These are phyloP conservation scores for Coemansia sp. DNA, from an alignment of 192 early-diverging fungal species.

Conservation along the genomic window DNA sequence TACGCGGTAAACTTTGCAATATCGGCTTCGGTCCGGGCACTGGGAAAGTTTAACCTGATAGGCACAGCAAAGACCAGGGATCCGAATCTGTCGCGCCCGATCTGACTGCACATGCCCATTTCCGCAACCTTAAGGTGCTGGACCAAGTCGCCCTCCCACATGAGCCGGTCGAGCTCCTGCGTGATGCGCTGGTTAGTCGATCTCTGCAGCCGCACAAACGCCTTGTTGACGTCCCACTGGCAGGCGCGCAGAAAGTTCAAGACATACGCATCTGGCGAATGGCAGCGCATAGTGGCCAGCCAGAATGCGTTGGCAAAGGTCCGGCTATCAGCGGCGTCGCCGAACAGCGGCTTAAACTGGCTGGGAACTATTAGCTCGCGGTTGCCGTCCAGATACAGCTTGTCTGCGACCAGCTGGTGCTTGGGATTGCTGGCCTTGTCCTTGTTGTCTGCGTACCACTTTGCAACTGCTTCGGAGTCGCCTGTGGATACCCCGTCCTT, in stretches of 20 bases:
- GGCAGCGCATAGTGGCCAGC: constrained; percentile 28
- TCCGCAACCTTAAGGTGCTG: constrained; percentile 44
- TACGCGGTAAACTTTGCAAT: constrained; percentile 22
- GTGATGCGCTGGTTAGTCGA: constrained; percentile 70
- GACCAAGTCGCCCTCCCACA: constrained; percentile 58
- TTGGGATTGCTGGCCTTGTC: constrained; percentile 6
- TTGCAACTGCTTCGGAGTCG: constrained; percentile 5
- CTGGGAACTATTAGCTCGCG: constrained; percentile 14
- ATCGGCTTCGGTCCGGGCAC: constrained; percentile 21
- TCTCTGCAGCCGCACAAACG: constrained; percentile 61
- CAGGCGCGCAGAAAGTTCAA: constrained; percentile 74
- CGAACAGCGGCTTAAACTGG: constrained; percentile 34
- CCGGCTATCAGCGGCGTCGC: constrained; percentile 10
- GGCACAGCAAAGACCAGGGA: constrained; percentile 45
- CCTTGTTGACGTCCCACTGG: constrained; percentile 72
- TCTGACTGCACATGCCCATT: constrained; percentile 45
- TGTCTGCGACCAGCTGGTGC: constrained; percentile 29
- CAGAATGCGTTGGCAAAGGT: constrained; percentile 35
- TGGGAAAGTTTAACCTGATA: constrained; percentile 18
- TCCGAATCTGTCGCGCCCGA: constrained; percentile 51
- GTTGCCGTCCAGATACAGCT: constrained; percentile 32
- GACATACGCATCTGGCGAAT: constrained; percentile 65
- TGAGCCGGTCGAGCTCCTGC: constrained; percentile 56
- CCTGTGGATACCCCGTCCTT: constrained; percentile 1
- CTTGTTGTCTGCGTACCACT: constrained; percentile 37